Evolutionary conservation across 352 stramenopile genomes (phyloP).

Genomic region (Pythium pyrilobum): DNA sequence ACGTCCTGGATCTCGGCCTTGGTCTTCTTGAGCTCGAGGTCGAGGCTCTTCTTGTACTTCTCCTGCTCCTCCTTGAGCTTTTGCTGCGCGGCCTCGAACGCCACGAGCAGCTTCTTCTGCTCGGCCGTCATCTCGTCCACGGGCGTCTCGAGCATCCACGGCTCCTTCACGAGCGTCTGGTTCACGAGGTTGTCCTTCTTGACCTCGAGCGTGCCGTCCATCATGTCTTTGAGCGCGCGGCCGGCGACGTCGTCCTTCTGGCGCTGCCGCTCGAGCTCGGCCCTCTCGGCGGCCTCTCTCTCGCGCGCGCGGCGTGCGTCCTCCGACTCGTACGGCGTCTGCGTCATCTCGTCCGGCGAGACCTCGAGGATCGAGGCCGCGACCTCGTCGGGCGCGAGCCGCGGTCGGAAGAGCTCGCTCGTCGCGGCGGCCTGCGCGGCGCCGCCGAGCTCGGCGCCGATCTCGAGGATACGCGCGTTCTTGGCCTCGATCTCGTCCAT

Average conservation of each 20-base stretch:
- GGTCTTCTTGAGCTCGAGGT: constrained; percentile 76
- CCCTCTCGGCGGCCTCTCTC: constrained; percentile 28
- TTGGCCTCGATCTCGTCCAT: constrained; percentile 87
- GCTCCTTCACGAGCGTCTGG: constrained; percentile 63
- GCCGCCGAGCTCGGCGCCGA: constrained; percentile 55
- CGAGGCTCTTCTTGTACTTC: constrained; percentile 87
- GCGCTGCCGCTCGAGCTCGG: constrained; percentile 36
- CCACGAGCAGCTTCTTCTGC: constrained; percentile 46
- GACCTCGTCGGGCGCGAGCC: constrained; percentile 53
- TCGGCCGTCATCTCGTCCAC: constrained; percentile 50
- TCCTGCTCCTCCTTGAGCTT: constrained; percentile 87
- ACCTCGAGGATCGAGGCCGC: constrained; percentile 67
- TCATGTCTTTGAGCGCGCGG: constrained; percentile 89
- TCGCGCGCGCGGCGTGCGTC: constrained; percentile 47
- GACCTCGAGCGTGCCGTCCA: constrained; percentile 90
- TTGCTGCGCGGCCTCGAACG: constrained; percentile 38
- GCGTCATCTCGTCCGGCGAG: constrained; percentile 72
- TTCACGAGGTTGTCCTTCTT: constrained; percentile 77
- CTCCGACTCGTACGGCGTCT: constrained; percentile 79
- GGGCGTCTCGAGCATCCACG: constrained; percentile 85
- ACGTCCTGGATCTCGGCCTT: constrained; percentile 67
- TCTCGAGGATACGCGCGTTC: constrained; percentile 87
- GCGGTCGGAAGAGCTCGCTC: constrained; percentile 44
- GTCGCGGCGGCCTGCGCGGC: neutral
- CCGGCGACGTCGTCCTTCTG: constrained; percentile 81